Percentiles rank a stretch among this genome's conserved stretches.
phyloP scores from a whole-genome alignment of 371 early-diverging fungal species.

The Circinella umbellata region DNA sequence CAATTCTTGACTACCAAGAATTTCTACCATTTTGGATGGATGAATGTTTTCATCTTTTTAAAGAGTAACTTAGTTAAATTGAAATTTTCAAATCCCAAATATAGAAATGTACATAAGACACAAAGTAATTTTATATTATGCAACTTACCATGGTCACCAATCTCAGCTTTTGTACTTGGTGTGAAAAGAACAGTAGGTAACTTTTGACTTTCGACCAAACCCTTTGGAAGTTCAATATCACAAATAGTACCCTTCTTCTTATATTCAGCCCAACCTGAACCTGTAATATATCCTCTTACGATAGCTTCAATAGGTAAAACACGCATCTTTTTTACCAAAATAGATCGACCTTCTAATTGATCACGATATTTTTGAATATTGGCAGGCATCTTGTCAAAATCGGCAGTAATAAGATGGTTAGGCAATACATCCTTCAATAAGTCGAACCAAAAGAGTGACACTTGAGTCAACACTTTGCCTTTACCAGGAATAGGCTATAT shows the following conservation, averaged over 20 bases:
- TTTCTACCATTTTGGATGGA: conserved; percentile 84
- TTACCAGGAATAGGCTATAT: conserved; percentile 89
- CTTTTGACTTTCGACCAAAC: conserved; percentile 84
- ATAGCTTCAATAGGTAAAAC: conserved; percentile 98
- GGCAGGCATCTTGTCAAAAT: conserved; percentile 93
- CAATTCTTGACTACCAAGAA: conserved; percentile 73
- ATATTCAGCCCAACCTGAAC: conserved; percentile 97
- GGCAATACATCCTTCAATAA: conserved; percentile 82
- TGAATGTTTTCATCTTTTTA: conserved; percentile 94
- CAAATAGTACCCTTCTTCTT: conserved; percentile 91
- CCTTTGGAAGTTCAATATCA: conserved; percentile 83
- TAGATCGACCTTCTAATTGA: conserved; percentile 87
- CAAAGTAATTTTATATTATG: background rate
- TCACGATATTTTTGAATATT: conserved; percentile 83
- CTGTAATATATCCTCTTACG: conserved; percentile 96
- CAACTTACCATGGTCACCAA: conserved; percentile 88
- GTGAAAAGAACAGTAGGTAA: conserved; percentile 89
- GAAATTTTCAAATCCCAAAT: no score
- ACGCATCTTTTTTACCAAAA: conserved; percentile 90
- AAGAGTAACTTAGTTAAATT: background rate
- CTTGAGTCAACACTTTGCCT: conserved; percentile 94
- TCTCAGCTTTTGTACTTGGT: conserved; percentile 97
- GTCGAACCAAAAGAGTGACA: conserved; percentile 95
- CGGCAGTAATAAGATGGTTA: conserved; percentile 93
- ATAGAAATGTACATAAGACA: background rate